These are phyloP conservation scores for Fraxinus anomala DNA, from an alignment of 257 asterid species.

Conservation along the genomic window DNA sequence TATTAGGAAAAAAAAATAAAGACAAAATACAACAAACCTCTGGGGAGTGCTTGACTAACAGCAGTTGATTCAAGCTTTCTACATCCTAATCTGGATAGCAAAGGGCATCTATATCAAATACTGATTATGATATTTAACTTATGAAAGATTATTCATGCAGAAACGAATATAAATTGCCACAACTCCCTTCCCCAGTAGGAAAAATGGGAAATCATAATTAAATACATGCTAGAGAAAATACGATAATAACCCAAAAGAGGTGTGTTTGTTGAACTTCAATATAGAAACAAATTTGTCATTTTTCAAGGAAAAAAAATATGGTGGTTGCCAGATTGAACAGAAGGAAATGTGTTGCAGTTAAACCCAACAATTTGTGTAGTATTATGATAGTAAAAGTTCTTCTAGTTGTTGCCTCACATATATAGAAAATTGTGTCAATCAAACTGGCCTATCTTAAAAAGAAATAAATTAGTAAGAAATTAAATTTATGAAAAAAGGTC, in stretches of 20 bases:
- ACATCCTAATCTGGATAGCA: slow-evolving; percentile 47
- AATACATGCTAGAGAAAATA: not conserved
- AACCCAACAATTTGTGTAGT: not conserved
- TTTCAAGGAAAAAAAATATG: not conserved
- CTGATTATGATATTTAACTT: not conserved
- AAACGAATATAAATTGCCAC: slow-evolving; percentile 5
- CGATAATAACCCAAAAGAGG: not conserved
- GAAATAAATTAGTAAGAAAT: not conserved
- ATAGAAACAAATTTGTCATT: not conserved
- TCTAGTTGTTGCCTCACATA: not conserved
- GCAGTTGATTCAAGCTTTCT: slow-evolving; percentile 40
- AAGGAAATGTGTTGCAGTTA: not conserved
- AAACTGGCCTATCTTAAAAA: not conserved
- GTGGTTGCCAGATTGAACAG: not conserved
- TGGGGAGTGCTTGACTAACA: slow-evolving; percentile 32
- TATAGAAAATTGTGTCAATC: not conserved
- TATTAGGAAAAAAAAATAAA: slow-evolving; percentile 10
- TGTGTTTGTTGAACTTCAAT: not conserved
- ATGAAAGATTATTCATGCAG: slow-evolving; percentile 5
- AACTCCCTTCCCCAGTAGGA: not conserved
- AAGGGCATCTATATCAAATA: slow-evolving; percentile 18
- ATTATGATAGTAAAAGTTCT: not conserved
- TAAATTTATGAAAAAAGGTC: not conserved
- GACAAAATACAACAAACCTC: slow-evolving; percentile 45
- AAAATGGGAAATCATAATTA: not conserved